Conservation (phyloP, 129 eudicot genomes). For the Flaveria sonorensis region DNA sequence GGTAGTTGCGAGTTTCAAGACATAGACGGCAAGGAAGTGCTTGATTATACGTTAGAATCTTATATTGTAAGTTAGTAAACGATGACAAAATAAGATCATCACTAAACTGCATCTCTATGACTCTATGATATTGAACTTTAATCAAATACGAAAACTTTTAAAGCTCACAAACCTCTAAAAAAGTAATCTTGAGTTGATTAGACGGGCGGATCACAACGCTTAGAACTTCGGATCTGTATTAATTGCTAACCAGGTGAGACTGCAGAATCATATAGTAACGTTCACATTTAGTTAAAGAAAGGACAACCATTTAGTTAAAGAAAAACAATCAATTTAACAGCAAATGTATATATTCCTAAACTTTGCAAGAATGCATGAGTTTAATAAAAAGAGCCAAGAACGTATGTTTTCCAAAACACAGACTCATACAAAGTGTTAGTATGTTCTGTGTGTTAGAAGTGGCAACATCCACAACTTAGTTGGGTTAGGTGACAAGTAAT, state of each 20-base stretch:
- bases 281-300: constrained; percentile 18
- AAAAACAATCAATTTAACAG: constrained; percentile 13
- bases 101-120: constrained; percentile 15
- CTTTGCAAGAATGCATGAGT: not conserved
- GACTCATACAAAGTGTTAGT: not conserved
- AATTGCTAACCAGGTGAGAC: constrained; percentile 38
- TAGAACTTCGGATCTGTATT: constrained; percentile 89
- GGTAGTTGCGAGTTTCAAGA: not conserved
- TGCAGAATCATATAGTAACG: constrained; percentile 36
- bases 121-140: not conserved
- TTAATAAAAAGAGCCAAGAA: not conserved
- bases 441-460: not conserved
- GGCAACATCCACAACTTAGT: not conserved
- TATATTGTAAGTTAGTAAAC: constrained; percentile 7
- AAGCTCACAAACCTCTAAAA: constrained; percentile 82
- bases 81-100: not conserved
- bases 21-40: not conserved
- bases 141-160: not conserved
- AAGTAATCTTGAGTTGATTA: constrained; percentile 96
- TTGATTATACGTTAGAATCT: not conserved
- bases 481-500: not conserved
- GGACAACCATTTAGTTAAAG: too few species aligned
- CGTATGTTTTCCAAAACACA: not conserved
- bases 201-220: constrained; percentile 85
- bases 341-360: not conserved